Evolutionary conservation across 371 early-diverging fungal species (phyloP), one percentile per base, ranked within the genome.

Genomic region (Mortierella sp.): DNA sequence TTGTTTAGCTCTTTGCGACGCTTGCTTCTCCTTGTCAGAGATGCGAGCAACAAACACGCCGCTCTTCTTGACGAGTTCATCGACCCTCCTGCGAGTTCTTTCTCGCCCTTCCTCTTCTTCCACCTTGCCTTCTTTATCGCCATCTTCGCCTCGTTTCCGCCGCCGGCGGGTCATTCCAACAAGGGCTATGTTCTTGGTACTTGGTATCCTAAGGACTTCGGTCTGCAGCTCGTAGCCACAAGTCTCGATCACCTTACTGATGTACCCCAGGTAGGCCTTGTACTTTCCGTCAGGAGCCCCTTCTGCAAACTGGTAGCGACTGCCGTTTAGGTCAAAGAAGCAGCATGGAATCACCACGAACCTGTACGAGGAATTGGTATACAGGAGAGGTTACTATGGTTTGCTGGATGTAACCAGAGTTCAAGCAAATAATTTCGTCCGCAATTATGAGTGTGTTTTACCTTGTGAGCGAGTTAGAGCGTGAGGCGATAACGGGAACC

Each of bases 291-390:
- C 90, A 6, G 91, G 91, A 9, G 90, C 90, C 0, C 85, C 84
- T 10, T 82, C 79, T 5, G 89, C 83, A 42, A 92, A 88, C 3
- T 84, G 83, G 60, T 91, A 90, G 5, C 85, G 85, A n/a, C 89
- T 89, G 2, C 97, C 97, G 54, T 91, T 91, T 42, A 97, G 84
- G 21, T 91, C 93, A 86, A 94, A 95, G 42, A 93, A 94, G 73
- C 97, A 97, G 80, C 97, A 97, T 4, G 97, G 97, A 57, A 97
- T 95, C 3, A 95, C 90, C 70, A 95, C 88, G 77, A 96, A 95
- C 13, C 93, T 95, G 71, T 13, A 48, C 63, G 75, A 26, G 48
- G 14, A 28, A 72, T 31, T 48, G 60, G 72, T 44, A 38, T 34
- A 34, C 26, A 45, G 6, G 21, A 8, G 45, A 26, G 14, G 44